Percentiles rank a stretch among this genome's conserved stretches.
Conservation (phyloP, 1,139 yeast species). For the Scheffersomyces parashehatae region DNA sequence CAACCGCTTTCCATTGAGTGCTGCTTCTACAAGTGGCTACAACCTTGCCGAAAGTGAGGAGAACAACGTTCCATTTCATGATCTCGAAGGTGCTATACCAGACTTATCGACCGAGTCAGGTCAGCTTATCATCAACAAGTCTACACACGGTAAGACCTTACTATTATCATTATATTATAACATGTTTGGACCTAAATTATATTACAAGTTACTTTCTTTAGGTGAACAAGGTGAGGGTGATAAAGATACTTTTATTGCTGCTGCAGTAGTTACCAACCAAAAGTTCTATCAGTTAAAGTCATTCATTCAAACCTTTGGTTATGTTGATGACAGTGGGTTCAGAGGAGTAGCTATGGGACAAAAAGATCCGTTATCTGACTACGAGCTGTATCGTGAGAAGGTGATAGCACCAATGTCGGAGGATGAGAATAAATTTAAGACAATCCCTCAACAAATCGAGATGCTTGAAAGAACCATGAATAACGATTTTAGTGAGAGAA, state of each 20-base stretch:
- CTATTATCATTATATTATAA: conserved; percentile 57
- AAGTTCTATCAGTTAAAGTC: conserved; percentile 54
- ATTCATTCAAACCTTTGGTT: conserved; percentile 34
- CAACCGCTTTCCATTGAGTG: conserved; percentile 13
- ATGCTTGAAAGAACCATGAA: conserved; percentile 17
- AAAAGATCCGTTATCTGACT: conserved; percentile 35
- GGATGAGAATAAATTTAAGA: conserved; percentile 5
- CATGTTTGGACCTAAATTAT: conserved; percentile 57
- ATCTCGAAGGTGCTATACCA: conserved; percentile 57
- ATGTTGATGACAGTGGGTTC: conserved; percentile 24
- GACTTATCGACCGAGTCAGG: conserved; percentile 68
- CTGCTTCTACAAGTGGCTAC: neutral
- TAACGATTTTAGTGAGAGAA: conserved; percentile 16
- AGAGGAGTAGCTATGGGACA: conserved; percentile 47
- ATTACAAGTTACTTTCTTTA: conserved; percentile 56
- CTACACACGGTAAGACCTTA: conserved; percentile 52
- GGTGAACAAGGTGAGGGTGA: conserved; percentile 71
- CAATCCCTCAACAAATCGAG: conserved; percentile 22
- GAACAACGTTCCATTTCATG: conserved; percentile 40
- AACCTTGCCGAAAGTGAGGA: conserved; percentile 3
- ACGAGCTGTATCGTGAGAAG: conserved; percentile 15
- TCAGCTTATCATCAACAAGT: conserved; percentile 55
- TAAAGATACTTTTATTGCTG: conserved; percentile 64
- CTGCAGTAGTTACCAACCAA: conserved; percentile 49
- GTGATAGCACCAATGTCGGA: conserved; percentile 8